A percentile compares a stretch with the other conserved stretches of the same genome.
Conservation (phyloP, 805 yeast genomes). For the Metschnikowia reukaufii region DNA sequence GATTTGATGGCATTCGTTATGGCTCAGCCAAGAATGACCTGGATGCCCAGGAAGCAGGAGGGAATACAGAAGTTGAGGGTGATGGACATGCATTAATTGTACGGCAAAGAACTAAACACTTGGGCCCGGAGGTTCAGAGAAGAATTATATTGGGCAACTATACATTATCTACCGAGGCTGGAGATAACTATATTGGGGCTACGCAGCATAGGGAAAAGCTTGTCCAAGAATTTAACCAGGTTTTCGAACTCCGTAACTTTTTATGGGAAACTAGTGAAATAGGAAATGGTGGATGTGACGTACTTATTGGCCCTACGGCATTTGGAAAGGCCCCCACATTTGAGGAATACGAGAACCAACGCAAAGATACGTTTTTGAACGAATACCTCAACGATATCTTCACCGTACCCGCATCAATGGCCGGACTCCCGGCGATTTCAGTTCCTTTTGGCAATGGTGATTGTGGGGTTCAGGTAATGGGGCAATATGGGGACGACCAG, state of each 20-base stretch:
- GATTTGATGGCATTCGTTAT: conserved; percentile 89
- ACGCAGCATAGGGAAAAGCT: conserved; percentile 60
- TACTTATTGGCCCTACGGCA: conserved; percentile 74
- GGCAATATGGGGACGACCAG: conserved; percentile 82
- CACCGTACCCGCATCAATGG: conserved; percentile 87
- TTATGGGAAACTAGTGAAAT: conserved; percentile 15
- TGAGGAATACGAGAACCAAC: conserved; percentile 35
- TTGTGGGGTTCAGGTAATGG: conserved; percentile 74
- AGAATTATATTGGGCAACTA: conserved; percentile 85
- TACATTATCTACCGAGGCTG: conserved; percentile 74
- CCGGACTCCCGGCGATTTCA: conserved; percentile 84
- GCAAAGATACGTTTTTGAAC: conserved; percentile 48
- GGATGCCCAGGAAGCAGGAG: conserved; percentile 27
- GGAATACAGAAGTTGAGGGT: conserved; percentile 20
- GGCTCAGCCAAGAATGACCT: conserved; percentile 49
- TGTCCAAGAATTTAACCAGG: conserved; percentile 61
- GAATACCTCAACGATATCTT: conserved; percentile 79
- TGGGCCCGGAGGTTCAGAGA: conserved; percentile 82
- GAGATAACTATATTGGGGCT: conserved; percentile 76
- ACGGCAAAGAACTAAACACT: conserved; percentile 60
- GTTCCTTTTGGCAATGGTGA: conserved; percentile 53
- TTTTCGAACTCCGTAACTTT: conserved; percentile 56
- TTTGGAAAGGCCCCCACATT: conserved; percentile 55
- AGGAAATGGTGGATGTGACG: conserved; percentile 50
- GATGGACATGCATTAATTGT: conserved; percentile 19